A percentile compares a stretch with the other conserved stretches of the same genome.
Conservation (phyloP, 345 rosid species). For the Syzygium oleosum region DNA sequence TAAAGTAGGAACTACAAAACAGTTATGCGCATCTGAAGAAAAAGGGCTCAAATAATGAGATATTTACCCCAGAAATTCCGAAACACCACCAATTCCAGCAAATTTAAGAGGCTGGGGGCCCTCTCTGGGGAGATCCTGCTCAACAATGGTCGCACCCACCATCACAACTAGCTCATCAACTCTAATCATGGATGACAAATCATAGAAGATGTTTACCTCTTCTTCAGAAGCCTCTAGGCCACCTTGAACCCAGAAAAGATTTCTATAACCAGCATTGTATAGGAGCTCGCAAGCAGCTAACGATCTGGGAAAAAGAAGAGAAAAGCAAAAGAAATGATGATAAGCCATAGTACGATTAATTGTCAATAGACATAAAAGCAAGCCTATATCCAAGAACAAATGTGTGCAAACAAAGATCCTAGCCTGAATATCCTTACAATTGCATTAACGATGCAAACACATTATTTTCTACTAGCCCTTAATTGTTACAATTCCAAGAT, state of each 20-base stretch:
- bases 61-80: constrained; percentile 81
- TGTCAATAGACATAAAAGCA: background rate
- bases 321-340: constrained; percentile 7
- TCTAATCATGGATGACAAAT: background rate
- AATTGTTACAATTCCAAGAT: background rate
- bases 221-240: constrained; percentile 87
- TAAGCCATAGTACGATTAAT: background rate
- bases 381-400: background rate
- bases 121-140: constrained; percentile 73
- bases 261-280: constrained; percentile 62
- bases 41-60: constrained; percentile 1
- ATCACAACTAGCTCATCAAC: background rate
- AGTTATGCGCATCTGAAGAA: background rate
- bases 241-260: constrained; percentile 89
- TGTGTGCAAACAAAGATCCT: background rate
- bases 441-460: background rate
- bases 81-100: constrained; percentile 85
- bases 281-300: constrained; percentile 87
- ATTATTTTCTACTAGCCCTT: background rate
- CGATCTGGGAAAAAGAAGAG: constrained; percentile 31
- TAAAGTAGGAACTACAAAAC: background rate
- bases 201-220: constrained; percentile 33
- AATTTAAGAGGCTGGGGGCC: constrained; percentile 73
- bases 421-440: background rate
- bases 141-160: background rate